These are phyloP conservation scores for Pseudonitzschia multiseries DNA, from an alignment of 108 stramenopile genomes.

Conservation along the genomic window DNA sequence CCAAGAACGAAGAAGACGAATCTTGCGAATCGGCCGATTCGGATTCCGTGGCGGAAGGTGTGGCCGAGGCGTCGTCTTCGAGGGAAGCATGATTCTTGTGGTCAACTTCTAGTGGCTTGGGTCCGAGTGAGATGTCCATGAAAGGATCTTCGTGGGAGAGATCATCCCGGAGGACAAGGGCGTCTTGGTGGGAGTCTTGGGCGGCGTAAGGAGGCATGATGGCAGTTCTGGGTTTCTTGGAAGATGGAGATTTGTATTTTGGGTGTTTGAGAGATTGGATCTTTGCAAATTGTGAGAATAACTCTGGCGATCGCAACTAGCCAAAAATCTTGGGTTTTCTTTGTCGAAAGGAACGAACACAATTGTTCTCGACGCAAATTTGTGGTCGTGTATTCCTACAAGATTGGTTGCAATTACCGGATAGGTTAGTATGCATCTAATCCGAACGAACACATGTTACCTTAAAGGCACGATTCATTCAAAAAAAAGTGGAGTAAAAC, in stretches of 20 bases:
- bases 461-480: background rate
- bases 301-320: no score
- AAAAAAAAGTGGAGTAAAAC: background rate
- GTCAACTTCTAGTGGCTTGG: background rate
- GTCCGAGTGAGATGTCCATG: background rate
- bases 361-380: no score
- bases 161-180: background rate
- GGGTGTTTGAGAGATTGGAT: background rate
- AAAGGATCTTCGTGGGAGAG: background rate
- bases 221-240: background rate
- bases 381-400: no score
- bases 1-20: background rate
- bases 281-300: background rate
- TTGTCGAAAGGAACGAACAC: no score
- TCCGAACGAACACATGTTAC: no score
- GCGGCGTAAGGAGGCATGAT: slow-evolving; percentile 4
- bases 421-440: no score
- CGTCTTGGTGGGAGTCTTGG: background rate
- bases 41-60: background rate
- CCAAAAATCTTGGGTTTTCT: no score
- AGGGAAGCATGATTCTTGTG: background rate
- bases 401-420: no score
- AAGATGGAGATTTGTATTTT: no score
- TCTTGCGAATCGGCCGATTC: background rate
- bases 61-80: background rate